Conservation (phyloP, 2,329 filamentous ascomycete genomes). For the Cladophialophora bantiana region DNA sequence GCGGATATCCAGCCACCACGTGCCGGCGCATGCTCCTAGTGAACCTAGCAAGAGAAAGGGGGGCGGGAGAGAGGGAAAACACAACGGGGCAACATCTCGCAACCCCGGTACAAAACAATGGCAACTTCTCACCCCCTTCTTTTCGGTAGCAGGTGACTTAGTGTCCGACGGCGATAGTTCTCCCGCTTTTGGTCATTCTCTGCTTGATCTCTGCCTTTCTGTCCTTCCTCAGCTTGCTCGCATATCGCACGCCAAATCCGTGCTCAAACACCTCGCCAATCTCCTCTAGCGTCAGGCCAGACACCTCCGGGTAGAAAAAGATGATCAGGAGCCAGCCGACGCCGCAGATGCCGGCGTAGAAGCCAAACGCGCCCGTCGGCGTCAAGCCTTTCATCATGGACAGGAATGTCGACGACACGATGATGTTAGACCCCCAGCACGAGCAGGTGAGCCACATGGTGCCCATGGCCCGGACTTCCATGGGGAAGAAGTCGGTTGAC, state of each 20-base stretch:
- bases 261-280: conserved; percentile 73
- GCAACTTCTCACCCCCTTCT: too few species aligned
- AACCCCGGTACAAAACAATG: too few species aligned
- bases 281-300: conserved; percentile 80
- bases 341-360: conserved; percentile 76
- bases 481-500: conserved; percentile 87
- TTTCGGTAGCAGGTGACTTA: conserved; percentile 3
- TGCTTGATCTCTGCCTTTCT: conserved; percentile 43
- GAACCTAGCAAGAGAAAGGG: too few species aligned
- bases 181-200: conserved; percentile 35
- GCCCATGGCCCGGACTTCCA: conserved; percentile 67
- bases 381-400: conserved; percentile 81
- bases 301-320: conserved; percentile 84
- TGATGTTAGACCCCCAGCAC: conserved; percentile 88
- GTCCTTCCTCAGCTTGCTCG: conserved; percentile 43
- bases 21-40: too few species aligned
- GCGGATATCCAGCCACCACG: too few species aligned
- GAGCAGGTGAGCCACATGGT: conserved; percentile 72
- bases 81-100: too few species aligned
- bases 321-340: conserved; percentile 73
- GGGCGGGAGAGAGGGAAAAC: too few species aligned
- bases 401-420: conserved; percentile 84
- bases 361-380: conserved; percentile 76
- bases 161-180: conserved; percentile 29
- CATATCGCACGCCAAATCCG: conserved; percentile 73